Evolutionary conservation across 176 grass and related monocot genomes (phyloP), one percentile per base, ranked within the genome.

Genomic region (Bothriochloa decipiens): DNA sequence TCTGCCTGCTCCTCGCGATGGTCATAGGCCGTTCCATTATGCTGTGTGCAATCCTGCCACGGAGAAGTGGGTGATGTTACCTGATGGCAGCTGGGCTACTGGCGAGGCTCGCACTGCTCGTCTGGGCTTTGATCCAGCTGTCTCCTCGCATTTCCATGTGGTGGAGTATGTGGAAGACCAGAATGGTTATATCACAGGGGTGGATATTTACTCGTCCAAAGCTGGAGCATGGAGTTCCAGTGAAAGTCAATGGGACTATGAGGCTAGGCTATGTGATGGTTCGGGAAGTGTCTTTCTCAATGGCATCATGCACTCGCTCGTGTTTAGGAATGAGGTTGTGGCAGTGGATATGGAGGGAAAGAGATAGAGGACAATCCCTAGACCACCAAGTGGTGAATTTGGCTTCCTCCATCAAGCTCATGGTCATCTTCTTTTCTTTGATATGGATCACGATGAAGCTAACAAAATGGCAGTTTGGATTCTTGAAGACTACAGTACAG

Each of bases 131-230:
- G 69, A 46, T 72, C 40, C 70, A 6, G 25, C 43, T 1, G 15
- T 20, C 43, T 49, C 71, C 25, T 50, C 43, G 3, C 43, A 74
- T 14, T 74, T 74, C 7, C 42, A 74, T 50, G 71, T 50, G 14
- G 5, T 74, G 6, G 25, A 10, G 14, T 74, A 74, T 74, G 70
- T 50, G 43, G 6, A 18, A 42, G 26, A 50, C 15, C 42, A 50
- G 0, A 7, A 0, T 17, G 25, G 18, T 0, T 49, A 2, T 8
- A 7, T 74, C 71, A 74, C 8, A 29, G 71, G 25, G 7, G 43
- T 74, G 25, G 71, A 74, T 1, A 74, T 74, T 42, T 50, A 50
- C 25, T 74, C 70, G 29, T 74, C 70, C 23, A 74, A 49, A 49
- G 46, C 69, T 46, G 69, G 20, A 46, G 2, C 40, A 8, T 72